Base-by-base conservation (phyloP, 2,329 filamentous ascomycete species). In the Amesomyces nigricolor region DNA sequence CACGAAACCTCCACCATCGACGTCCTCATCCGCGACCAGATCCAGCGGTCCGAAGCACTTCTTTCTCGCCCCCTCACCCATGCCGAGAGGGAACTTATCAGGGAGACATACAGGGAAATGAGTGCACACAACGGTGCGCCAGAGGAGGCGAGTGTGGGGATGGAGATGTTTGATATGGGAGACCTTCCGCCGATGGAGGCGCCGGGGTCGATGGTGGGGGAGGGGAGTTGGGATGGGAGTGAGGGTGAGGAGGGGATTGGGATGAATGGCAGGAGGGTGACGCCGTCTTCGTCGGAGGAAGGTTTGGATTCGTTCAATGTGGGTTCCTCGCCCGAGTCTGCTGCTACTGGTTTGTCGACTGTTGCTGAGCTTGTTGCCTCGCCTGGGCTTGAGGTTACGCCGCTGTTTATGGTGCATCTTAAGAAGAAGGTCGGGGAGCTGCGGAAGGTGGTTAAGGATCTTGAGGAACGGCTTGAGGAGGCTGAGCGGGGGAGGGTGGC, bases 1-100 rank as follows among this genome's bases (percentile, higher is more conserved):
- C 30, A 19, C 13, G 48, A 56, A 30, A 22, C 37, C 5, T 5
- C 7, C 17, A 14, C 7, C 29, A 14, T 37, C 3, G 53, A 56
- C 6, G 6, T 38, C 43, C 47, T 44, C 5, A 19, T 11, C 17
- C 43, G 43, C 10, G 48, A 56, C 44, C 53, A 56, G 16, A 47
- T 56, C 44, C n/a, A 38, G 19, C 37, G 53, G 37, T 43, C 8
- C 13, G 48, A 47, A 29, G 26, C n/a, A 7, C 3, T 51, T 1
- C 14, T 43, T 10, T 43, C 5, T 7, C 47, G 48, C 11, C 17
- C 48, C 10, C 44, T 51, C 4, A 44, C 29, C 7, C 14, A 19
- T 10, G 11, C 3, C 11, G 37, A 51, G 8, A 37, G n/a, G 29
- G 48, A 51, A 1, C 14, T 38, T 22, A 56, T 56, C 17, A 37